Evolutionary conservation across 805 yeast species (phyloP), one percentile per base, ranked within the genome.

Genomic region (Yarrowia yakushimensis): DNA sequence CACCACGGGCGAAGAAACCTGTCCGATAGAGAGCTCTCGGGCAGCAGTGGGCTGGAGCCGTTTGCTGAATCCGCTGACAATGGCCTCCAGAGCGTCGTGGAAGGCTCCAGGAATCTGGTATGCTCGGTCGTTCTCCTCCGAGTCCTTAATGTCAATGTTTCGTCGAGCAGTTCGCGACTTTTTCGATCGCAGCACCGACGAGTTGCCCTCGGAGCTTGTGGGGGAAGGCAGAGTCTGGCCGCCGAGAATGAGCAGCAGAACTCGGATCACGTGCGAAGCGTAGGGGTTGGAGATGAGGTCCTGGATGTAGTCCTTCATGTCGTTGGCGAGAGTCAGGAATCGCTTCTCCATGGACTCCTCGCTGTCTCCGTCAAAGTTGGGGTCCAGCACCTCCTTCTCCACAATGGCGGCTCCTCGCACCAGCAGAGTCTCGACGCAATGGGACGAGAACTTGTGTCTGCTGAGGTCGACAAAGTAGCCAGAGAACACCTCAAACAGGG

Each of bases 391-490:
- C 71, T 90, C 97, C 67, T 84, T 83, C 71, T 89, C 96, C 13
- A 88, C 79, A 62, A 87, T 72, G 0, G 88, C 83, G 2, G 97
- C 93, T 60, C 84, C 73, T 72, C 93, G 79, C 30, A 87, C 88
- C 28, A 93, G 73, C 36, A 91, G 78, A 0, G 98, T 89, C 73
- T 93, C 98, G 61, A 91, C 78, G 65, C 96, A 96, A 73, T 94
- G 99, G 0, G 97, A 92, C 1, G 97, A 85, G 71, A 90, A 93
- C 72, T 92, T 91, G 70, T 94, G 97, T 67, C 85, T 85, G 3
- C 94, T 82, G 66, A 92, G 78, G 20, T 86, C 83, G n/a, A 81
- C 83, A 67, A 89, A 87, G 66, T 87, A 87, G n/a, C 88, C 90
- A 42, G 78, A 78, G 69, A 91, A 88, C 0, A 85, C 82, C 64